A percentile compares a stretch with the other conserved stretches of the same genome.
phyloP scores from a whole-genome alignment of 2,329 filamentous ascomycete species.

The Thermoascus crustaceus region DNA sequence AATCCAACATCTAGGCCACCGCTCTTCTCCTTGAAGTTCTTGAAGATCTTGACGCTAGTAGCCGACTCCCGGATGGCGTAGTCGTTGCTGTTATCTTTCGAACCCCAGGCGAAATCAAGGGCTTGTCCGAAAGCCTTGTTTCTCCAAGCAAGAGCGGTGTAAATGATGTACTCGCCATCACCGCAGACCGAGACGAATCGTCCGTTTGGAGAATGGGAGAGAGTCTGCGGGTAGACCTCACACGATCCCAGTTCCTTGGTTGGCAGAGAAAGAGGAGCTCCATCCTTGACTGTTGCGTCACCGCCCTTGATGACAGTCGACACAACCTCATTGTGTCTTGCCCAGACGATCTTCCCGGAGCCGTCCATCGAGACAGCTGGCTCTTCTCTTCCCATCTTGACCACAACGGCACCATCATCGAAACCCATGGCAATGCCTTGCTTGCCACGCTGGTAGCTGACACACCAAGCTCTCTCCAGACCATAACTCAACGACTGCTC shows the following conservation, averaged over 20 bases:
- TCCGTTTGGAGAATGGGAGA: slow-evolving; percentile 92
- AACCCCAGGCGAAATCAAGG: slow-evolving; percentile 92
- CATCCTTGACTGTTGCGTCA: slow-evolving; percentile 78
- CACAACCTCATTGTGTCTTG: slow-evolving; percentile 87
- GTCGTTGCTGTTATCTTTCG: slow-evolving; percentile 96
- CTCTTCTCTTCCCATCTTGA: slow-evolving; percentile 95
- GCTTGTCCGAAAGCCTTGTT: slow-evolving; percentile 97
- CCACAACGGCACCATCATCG: slow-evolving; percentile 93
- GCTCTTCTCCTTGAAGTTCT: slow-evolving; percentile 89
- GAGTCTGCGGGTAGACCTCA: slow-evolving; percentile 91
- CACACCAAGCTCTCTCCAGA: slow-evolving; percentile 93
- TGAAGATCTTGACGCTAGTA: slow-evolving; percentile 93
- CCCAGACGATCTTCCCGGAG: slow-evolving; percentile 94
- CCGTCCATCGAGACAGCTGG: slow-evolving; percentile 96
- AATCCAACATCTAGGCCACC: slow-evolving; percentile 90
- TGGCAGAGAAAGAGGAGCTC: slow-evolving; percentile 72
- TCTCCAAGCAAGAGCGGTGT: slow-evolving; percentile 90
- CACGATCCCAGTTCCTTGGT: slow-evolving; percentile 94
- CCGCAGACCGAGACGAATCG: slow-evolving; percentile 85
- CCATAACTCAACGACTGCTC: slow-evolving; percentile 96
- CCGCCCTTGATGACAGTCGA: slow-evolving; percentile 92
- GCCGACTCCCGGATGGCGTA: slow-evolving; percentile 93
- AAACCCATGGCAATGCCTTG: slow-evolving; percentile 94
- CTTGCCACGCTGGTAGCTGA: slow-evolving; percentile 87
- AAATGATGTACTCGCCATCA: slow-evolving; percentile 98